phyloP scores from a whole-genome alignment of 129 eudicot genomes.

The Pittosporum tobira region DNA sequence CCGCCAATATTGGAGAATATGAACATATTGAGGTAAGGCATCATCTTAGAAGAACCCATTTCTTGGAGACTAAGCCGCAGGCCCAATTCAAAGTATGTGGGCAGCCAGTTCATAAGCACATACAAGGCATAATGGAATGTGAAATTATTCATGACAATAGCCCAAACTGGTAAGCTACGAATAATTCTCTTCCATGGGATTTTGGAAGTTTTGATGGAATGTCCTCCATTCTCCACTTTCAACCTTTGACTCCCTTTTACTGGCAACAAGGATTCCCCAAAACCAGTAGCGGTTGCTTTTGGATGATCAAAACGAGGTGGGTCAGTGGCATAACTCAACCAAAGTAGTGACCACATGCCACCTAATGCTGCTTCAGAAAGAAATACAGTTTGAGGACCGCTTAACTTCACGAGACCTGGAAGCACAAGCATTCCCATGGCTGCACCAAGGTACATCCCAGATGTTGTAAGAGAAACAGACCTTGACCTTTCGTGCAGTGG shows the following conservation, averaged over 20 bases:
- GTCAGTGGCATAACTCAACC: constrained; percentile 71
- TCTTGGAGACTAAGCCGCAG: constrained; percentile 76
- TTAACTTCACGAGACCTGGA: constrained; percentile 70
- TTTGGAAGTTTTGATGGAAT: constrained; percentile 23
- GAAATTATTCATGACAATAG: constrained; percentile 83
- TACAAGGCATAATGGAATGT: constrained; percentile 89
- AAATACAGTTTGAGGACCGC: constrained; percentile 87
- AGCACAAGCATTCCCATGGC: constrained; percentile 81
- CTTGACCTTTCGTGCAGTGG: constrained; percentile 97
- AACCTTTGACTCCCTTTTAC: constrained; percentile 35
- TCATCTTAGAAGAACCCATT: constrained; percentile 94
- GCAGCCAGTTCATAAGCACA: constrained; percentile 96
- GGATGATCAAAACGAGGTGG: constrained; percentile 91
- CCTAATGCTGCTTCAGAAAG: constrained; percentile 77
- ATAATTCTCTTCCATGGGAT: constrained; percentile 77
- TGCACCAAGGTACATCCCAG: constrained; percentile 96
- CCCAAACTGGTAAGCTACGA: constrained; percentile 82
- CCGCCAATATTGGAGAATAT: constrained; percentile 89
- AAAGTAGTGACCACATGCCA: constrained; percentile 70
- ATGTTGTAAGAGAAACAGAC: constrained; percentile 86
- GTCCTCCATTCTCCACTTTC: constrained; percentile 41
- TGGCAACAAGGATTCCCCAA: constrained; percentile 64
- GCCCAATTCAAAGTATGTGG: constrained; percentile 84
- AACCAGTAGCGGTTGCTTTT: constrained; percentile 89
- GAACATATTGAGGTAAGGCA: constrained; percentile 94